Evolutionary conservation across 352 stramenopile genomes (phyloP).

Genomic region (Pythium aquatile): DNA sequence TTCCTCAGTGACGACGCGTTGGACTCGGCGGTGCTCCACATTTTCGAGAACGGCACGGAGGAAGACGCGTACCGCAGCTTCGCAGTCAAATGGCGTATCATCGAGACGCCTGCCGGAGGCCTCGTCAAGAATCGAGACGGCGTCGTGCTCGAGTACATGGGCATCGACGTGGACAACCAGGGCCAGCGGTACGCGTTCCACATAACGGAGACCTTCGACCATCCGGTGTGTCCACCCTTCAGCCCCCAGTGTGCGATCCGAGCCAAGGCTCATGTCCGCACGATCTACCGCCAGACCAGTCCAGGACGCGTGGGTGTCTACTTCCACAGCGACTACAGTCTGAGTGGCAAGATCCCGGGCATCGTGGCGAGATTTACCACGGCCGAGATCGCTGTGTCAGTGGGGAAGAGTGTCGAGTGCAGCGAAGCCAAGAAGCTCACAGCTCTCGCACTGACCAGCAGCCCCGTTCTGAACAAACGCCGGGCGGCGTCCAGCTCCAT

Average conservation of each 20-base stretch:
- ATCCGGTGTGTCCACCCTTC: slow-evolving; percentile 25
- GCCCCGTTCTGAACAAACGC: slow-evolving; percentile 10
- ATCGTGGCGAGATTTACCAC: slow-evolving; percentile 10
- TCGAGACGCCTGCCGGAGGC: slow-evolving; percentile 11
- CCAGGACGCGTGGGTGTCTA: slow-evolving; percentile 22
- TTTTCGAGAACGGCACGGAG: slow-evolving; percentile 21
- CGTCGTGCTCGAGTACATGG: slow-evolving; percentile 30
- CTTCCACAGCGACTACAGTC: slow-evolving; percentile 14
- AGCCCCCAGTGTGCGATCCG: slow-evolving; percentile 17
- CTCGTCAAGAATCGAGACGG: slow-evolving; percentile 27
- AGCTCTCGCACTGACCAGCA: slow-evolving; percentile 16
- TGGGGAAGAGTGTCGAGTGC: slow-evolving; percentile 22
- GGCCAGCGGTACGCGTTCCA: slow-evolving; percentile 28
- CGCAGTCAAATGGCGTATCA: slow-evolving; percentile 29
- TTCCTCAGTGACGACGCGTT: slow-evolving; percentile 26
- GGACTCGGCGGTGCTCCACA: slow-evolving; percentile 26
- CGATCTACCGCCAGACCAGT: slow-evolving; percentile 26
- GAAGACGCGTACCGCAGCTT: slow-evolving; percentile 25
- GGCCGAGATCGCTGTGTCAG: slow-evolving; percentile 20
- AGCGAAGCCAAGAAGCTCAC: slow-evolving; percentile 28
- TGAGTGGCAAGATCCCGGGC: slow-evolving; percentile 13
- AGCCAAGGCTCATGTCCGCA: slow-evolving; percentile 16
- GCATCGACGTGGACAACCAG: slow-evolving; percentile 16
- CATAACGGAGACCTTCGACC: slow-evolving; percentile 21
- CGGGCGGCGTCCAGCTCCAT: neutral